Evolutionary conservation across 2,329 filamentous ascomycete species (phyloP).

Genomic region (Grosmannia huntii): DNA sequence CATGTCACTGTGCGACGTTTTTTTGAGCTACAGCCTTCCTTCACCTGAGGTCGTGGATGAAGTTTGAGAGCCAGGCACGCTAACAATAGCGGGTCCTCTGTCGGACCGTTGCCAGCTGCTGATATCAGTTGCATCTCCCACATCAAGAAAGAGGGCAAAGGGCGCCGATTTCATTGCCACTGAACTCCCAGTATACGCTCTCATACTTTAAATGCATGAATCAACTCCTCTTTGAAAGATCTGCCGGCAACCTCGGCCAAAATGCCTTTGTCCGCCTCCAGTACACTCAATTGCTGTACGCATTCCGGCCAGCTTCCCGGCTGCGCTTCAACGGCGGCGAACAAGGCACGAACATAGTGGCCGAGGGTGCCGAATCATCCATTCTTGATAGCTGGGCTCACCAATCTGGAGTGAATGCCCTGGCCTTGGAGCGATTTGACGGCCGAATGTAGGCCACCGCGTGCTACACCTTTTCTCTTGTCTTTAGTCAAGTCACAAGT

Average conservation of each 20-base stretch:
- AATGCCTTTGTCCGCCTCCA: constrained; percentile 52
- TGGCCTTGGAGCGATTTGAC: constrained; percentile 73
- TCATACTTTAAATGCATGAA: constrained; percentile 39
- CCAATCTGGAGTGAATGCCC: constrained; percentile 62
- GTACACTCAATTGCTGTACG: constrained; percentile 51
- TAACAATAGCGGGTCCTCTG: neutral
- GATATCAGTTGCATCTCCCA: neutral
- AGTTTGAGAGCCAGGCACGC: neutral
- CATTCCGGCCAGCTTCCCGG: constrained; percentile 53
- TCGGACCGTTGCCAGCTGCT: constrained; percentile 1
- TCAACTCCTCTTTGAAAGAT: constrained; percentile 62
- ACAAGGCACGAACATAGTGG: constrained; percentile 19
- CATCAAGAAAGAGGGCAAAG: neutral
- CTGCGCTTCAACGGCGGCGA: constrained; percentile 58
- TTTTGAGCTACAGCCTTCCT: neutral
- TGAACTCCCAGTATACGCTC: neutral
- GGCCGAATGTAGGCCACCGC: constrained; percentile 46
- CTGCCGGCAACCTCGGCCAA: constrained; percentile 53
- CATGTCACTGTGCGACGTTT: neutral
- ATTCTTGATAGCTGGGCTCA: constrained; percentile 46
- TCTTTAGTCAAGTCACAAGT: neutral
- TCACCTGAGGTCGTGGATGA: neutral
- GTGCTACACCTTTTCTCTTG: neutral
- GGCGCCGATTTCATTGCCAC: neutral
- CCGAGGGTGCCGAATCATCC: neutral